Conservation (phyloP, 164 flowering plant genomes). For the Umbellularia californica region DNA sequence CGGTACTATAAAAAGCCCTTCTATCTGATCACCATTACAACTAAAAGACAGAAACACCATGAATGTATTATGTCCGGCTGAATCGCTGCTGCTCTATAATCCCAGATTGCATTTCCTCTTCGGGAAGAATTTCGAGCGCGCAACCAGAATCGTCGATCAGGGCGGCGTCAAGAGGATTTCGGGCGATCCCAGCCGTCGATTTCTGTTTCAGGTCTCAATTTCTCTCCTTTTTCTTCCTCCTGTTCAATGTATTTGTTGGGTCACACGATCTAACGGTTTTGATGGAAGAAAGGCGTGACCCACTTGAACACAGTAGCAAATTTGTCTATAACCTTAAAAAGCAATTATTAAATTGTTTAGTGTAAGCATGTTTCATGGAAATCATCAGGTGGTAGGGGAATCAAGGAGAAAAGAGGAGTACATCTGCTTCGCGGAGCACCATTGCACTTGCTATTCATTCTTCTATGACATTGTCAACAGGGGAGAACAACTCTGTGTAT, state of each 20-base stretch:
- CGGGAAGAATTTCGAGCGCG: slow-evolving; percentile 90
- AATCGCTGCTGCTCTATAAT: neutral
- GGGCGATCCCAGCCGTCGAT: slow-evolving; percentile 71
- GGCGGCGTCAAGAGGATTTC: slow-evolving; percentile 76
- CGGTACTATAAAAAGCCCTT: slow-evolving; percentile 24
- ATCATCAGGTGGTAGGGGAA: slow-evolving; percentile 74
- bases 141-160: slow-evolving; percentile 86
- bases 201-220: slow-evolving; percentile 68
- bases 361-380: neutral
- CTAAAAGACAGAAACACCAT: no score
- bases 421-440: slow-evolving; percentile 70
- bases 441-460: slow-evolving; percentile 86
- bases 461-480: slow-evolving; percentile 79
- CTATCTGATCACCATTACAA: neutral
- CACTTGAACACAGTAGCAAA: neutral
- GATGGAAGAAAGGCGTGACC: neutral
- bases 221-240: neutral
- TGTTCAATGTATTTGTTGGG: neutral
- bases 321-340: neutral
- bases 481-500: slow-evolving; percentile 89
- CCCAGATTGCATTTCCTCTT: slow-evolving; percentile 82
- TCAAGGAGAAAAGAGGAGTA: slow-evolving; percentile 84
- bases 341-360: neutral
- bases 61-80: neutral
- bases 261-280: no score